These are phyloP conservation scores for Porcisia hertigi DNA, from an alignment of 208 protist genomes.

Conservation along the genomic window DNA sequence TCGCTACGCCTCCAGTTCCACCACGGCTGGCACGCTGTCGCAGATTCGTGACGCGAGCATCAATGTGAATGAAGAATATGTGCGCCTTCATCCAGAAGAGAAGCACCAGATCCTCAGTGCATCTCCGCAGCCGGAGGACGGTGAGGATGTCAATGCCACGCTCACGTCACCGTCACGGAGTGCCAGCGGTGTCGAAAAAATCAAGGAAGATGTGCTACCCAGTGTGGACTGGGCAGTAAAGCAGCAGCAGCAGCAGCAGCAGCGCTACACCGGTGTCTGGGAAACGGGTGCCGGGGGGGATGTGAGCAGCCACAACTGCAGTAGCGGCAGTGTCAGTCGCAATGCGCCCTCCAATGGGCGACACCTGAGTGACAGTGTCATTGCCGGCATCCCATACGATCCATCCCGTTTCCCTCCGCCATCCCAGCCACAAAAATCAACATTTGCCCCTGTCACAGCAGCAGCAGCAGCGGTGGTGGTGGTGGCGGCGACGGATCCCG, in stretches of 20 bases:
- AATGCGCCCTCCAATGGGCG: conserved; percentile 7
- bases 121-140: background rate
- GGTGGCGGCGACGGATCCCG: background rate
- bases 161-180: background rate
- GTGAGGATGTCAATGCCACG: background rate
- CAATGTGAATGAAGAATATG: background rate
- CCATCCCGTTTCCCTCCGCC: conserved; percentile 18
- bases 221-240: background rate
- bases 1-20: conserved; percentile 3
- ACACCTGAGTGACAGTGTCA: conserved; percentile 32
- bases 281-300: conserved; percentile 5
- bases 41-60: background rate
- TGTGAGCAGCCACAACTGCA: background rate
- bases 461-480: background rate
- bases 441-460: conserved; percentile 11
- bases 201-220: background rate
- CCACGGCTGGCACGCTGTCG: background rate
- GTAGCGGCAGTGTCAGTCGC: background rate
- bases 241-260: conserved; percentile 7
- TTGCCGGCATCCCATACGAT: conserved; percentile 31
- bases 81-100: background rate
- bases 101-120: background rate
- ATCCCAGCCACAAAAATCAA: background rate
- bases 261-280: conserved; percentile 5
- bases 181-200: background rate